Evolutionary conservation across 2,329 filamentous ascomycete species (phyloP).

Genomic region (Fusarium sp.): DNA sequence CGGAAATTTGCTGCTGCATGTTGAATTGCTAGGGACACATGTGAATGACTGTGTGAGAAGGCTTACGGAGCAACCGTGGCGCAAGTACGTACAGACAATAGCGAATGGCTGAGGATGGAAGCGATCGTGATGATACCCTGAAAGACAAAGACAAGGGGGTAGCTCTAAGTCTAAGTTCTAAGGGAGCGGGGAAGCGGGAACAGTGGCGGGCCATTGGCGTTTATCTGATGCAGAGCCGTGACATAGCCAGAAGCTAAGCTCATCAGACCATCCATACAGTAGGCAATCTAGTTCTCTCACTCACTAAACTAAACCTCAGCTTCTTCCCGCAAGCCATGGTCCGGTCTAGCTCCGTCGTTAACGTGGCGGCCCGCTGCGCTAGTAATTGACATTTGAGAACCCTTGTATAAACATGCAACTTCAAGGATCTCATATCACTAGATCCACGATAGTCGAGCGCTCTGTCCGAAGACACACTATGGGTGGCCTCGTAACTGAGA

Average conservation of each 20-base stretch:
- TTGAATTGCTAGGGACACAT: neutral
- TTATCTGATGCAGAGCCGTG: neutral
- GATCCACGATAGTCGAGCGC: conserved; percentile 26
- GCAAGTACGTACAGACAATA: neutral
- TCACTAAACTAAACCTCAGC: neutral
- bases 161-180: neutral
- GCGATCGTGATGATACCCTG: neutral
- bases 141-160: neutral
- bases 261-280: neutral
- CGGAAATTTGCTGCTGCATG: neutral
- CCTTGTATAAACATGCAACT: conserved; percentile 28
- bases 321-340: conserved; percentile 8
- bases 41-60: neutral
- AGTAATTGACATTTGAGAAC: neutral
- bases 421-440: conserved; percentile 26
- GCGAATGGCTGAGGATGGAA: neutral
- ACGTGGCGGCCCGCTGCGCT: neutral
- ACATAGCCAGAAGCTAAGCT: neutral
- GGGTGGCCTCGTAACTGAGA: conserved; percentile 1
- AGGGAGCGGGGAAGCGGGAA: conserved; percentile 2
- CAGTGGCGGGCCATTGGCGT: neutral
- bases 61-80: neutral
- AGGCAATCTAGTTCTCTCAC: neutral
- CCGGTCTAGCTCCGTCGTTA: neutral
- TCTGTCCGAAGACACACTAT: neutral